Percentiles rank a stretch among this genome's conserved stretches.
These are phyloP conservation scores for Chaetomium cochliodes DNA, from an alignment of 495 filamentous ascomycete species.

Conservation along the genomic window DNA sequence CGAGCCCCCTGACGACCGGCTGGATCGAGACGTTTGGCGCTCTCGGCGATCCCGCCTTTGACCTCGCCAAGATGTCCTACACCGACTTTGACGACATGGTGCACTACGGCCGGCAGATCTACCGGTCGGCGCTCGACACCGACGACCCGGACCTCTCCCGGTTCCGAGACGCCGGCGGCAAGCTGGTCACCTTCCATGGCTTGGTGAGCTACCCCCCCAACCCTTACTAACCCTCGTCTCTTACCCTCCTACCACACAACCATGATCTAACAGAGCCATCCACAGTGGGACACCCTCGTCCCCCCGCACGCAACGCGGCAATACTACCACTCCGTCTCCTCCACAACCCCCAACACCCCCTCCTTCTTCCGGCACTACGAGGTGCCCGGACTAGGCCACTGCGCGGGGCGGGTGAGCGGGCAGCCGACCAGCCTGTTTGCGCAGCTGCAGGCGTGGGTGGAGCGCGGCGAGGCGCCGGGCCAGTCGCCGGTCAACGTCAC, in stretches of 20 bases:
- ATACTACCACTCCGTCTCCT: constrained; percentile 33
- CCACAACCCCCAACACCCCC: constrained; percentile 19
- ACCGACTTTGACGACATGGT: constrained; percentile 33
- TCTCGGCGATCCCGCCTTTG: constrained; percentile 26
- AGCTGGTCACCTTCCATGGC: constrained; percentile 51
- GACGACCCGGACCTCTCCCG: constrained; percentile 44
- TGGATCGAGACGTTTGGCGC: constrained; percentile 29
- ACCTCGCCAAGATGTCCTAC: constrained; percentile 24
- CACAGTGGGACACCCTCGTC: constrained; percentile 29
- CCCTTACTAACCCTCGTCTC: too few relatives aligned
- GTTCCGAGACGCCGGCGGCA: constrained; percentile 43
- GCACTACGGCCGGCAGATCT: constrained; percentile 31
- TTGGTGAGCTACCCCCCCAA: constrained; percentile 39
- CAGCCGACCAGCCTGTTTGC: constrained; percentile 31
- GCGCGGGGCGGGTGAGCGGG: constrained; percentile 30
- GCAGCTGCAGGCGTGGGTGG: constrained; percentile 38
- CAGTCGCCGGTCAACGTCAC: too few relatives aligned
- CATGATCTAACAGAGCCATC: too few relatives aligned
- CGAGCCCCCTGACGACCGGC: constrained; percentile 3
- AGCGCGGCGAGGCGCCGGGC: constrained; percentile 1
- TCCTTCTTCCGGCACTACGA: constrained; percentile 37
- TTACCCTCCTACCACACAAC: not conserved
- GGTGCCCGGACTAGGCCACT: constrained; percentile 39
- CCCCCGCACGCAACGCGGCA: constrained; percentile 28
- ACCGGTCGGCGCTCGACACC: constrained; percentile 5